Evolutionary conservation across 768 basidiomycete species (phyloP), one percentile per base, ranked within the genome.

Genomic region (Boletellus ananas): DNA sequence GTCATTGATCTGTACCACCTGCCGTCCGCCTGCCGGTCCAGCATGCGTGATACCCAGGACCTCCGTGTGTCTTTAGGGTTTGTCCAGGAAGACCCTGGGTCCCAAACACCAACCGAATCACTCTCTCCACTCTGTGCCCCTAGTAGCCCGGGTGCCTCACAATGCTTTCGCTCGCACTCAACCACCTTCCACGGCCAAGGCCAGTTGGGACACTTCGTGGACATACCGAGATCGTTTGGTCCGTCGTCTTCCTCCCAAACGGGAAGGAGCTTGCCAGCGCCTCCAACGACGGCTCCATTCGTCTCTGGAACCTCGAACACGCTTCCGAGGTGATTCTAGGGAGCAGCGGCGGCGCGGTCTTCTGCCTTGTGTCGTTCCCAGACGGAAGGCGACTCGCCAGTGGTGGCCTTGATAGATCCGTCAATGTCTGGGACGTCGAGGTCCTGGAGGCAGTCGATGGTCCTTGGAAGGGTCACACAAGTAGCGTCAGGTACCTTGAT

Each of bases 1-100:
- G 54, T 52, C 56, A 66, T 66, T 66, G 64, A 64, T 64, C 58
- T 66, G 58, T 50, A 56, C 61, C 64, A 45, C 63, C 56, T 64
- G 61, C 61, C 64, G 61, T 64, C 56, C 63, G 39, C 63, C 63
- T 64, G 63, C 58, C 51, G 63, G 64, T 63, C 56, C 63, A 51
- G 60, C 63, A 61, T 64, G 64, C 51, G 61, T 58, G 58, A 52
- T 49, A 60, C 50, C 56, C 56, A 63, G 56, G 64, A 64, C 61
- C 58, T 51, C 54, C 54, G 52, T 64, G 59, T 49, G 63, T 56
- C 64, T 53, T 44, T 64, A 66, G 64, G 63, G 63, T 63, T 62
- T 49, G 58, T 60, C 54, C 60, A 54, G 47, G 47, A 52, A 17
- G 52, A 66, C 63, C 61, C 58, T 60, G 52, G 50, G 49, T 58